phyloP scores from a whole-genome alignment of 2,329 filamentous ascomycete genomes.

The Diaporthe ampelina region DNA sequence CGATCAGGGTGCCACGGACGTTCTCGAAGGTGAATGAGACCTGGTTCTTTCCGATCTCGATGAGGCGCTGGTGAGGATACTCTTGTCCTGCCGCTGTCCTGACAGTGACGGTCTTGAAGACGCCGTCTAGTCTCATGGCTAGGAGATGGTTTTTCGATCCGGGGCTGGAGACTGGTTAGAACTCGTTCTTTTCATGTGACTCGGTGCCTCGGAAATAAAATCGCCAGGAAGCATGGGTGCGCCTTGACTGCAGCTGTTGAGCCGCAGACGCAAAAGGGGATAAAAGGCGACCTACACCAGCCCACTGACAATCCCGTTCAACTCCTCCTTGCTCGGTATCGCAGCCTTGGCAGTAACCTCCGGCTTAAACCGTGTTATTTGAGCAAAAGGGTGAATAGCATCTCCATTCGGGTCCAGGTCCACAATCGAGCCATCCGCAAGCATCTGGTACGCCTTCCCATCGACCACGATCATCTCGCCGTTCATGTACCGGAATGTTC shows the following conservation, averaged over 20 bases:
- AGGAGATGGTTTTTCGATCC: constrained; percentile 48
- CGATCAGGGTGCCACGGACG: constrained; percentile 48
- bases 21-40: constrained; percentile 46
- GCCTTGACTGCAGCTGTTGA: too few species aligned
- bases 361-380: constrained; percentile 50
- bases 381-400: constrained; percentile 50
- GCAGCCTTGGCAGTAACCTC: constrained; percentile 39
- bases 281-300: constrained; percentile 38
- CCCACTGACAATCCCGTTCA: constrained; percentile 44
- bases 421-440: constrained; percentile 49
- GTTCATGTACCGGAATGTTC: constrained; percentile 51
- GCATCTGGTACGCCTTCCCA: constrained; percentile 52
- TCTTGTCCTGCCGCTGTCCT: constrained; percentile 51
- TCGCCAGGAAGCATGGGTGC: too few species aligned
- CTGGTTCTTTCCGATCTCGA: constrained; percentile 48
- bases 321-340: constrained; percentile 47
- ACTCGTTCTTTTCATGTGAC: too few species aligned
- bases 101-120: constrained; percentile 48
- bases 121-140: constrained; percentile 49
- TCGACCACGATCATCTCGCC: constrained; percentile 55
- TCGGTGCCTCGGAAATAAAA: too few species aligned
- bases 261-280: too few species aligned
- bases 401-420: constrained; percentile 44
- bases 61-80: constrained; percentile 46
- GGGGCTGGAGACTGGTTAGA: constrained; percentile 30